Evolutionary conservation across 179 eudicot genomes (phyloP).

Genomic region (Spinacia oleracea): DNA sequence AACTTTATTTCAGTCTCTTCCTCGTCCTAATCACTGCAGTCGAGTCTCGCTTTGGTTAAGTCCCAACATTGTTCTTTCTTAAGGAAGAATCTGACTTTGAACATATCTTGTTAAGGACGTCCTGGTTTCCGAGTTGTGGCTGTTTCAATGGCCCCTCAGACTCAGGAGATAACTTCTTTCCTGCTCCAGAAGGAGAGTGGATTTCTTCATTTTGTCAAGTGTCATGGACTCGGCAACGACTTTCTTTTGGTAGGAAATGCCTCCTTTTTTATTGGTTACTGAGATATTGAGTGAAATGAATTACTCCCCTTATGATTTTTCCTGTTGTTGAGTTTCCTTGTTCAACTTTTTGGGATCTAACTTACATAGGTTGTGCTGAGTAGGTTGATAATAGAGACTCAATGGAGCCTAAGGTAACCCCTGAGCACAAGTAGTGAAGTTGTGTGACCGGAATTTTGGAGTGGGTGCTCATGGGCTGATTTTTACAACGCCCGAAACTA

Average conservation of each 20-base stretch:
- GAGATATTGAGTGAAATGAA: neutral
- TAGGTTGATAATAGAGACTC: constrained; percentile 93
- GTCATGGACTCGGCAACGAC: constrained; percentile 96
- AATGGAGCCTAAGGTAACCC: constrained; percentile 72
- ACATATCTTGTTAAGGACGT: constrained; percentile 9
- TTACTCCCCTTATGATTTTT: neutral
- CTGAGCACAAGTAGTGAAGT: constrained; percentile 81
- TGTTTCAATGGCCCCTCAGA: constrained; percentile 30
- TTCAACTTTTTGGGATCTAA: neutral
- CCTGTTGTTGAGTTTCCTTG: neutral
- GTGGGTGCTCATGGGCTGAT: constrained; percentile 96
- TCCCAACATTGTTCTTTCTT: constrained; percentile 17
- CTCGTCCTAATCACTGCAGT: constrained; percentile 16
- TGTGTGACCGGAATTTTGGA: constrained; percentile 90
- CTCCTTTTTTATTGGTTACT: no score
- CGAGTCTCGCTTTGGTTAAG: constrained; percentile 17
- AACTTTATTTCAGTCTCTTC: constrained; percentile 28
- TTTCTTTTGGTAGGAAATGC: constrained; percentile 63
- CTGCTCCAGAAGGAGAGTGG: constrained; percentile 62
- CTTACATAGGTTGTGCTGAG: neutral
- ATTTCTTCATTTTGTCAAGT: constrained; percentile 83
- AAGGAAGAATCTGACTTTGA: neutral
- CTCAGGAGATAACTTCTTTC: constrained; percentile 40
- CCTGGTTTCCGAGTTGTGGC: constrained; percentile 30
- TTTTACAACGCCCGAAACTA: constrained; percentile 86